Base-by-base conservation (phyloP, 495 filamentous ascomycete species). In the Neurospora intermedia region DNA sequence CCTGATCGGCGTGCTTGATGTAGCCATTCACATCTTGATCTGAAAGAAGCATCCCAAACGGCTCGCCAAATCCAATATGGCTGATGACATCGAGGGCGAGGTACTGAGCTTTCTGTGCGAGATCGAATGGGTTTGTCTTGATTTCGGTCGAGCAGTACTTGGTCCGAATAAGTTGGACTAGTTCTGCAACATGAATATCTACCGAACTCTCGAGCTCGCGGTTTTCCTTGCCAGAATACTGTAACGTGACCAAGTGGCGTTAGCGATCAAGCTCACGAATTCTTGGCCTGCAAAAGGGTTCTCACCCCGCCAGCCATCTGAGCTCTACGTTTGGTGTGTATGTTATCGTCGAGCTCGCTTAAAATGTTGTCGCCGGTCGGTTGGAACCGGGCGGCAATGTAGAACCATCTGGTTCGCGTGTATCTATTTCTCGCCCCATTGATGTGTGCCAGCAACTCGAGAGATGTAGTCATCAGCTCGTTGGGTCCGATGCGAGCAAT, bases 201-300 rank as follows among this genome's bases (percentile, higher is more conserved):
- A 88, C 80, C 23, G 84, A 80, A 9, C 81, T 71, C 38, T 85
- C 85, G 0, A 85, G 76, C 0, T 73, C 73, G 1, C 70, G 69
- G 69, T 84, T 86, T 27, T 85, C 84, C 72, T 78, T 81, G 42
- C 84, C 83, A 4, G 80, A 77, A 69, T 85, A 86, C 82, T 86
- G 40, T 23, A 41, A n/a, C 9, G 39, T 59, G 10, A 20, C 20
- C 48, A 59, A 27, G 5, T 59, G 10, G 10, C 18, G 16, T 39
- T 62, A 70, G 62, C 39, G 42, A 59, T 27, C 18, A 16, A 43
- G 23, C 43, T 10, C 6, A 11, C 9, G 18, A 62, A 31, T 35
- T 35, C 13, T 62, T 41, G 20, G 15, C 20, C 31, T 27, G 71
- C 72, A 35, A 69, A n/a, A 15, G 62, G 40, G 69, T 31, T 69